Evolutionary conservation across 2,329 filamentous ascomycete species (phyloP).

Genomic region (Cladorrhinum sp.): DNA sequence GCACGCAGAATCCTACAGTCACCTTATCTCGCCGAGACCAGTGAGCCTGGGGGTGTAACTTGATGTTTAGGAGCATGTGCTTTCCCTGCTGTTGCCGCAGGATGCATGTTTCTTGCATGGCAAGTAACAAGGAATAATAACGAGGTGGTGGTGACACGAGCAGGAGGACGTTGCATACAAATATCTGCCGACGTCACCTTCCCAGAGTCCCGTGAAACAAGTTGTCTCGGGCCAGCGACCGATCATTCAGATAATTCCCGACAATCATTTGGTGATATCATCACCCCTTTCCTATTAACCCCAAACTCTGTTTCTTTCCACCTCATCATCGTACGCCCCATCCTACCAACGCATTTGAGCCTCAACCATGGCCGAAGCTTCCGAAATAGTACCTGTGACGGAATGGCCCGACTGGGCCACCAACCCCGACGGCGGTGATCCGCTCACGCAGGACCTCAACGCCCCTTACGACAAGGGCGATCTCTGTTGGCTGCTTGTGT

Average conservation of each 20-base stretch:
- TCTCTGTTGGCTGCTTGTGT: slow-evolving; percentile 42
- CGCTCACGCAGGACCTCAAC: slow-evolving; percentile 43
- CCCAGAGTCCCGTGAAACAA: neutral
- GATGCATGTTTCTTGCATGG: neutral
- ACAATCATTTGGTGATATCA: neutral
- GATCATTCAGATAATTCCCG: neutral
- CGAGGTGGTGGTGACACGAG: neutral
- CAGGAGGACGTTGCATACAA: slow-evolving; percentile 4
- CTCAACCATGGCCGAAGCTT: slow-evolving; percentile 11
- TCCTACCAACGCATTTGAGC: neutral
- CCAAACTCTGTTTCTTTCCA: too few relatives aligned
- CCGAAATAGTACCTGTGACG: slow-evolving; percentile 21
- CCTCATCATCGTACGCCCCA: neutral
- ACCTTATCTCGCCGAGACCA: slow-evolving; percentile 9
- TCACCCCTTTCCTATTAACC: neutral
- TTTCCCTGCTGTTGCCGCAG: neutral
- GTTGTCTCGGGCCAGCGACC: neutral
- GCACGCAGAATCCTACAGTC: neutral
- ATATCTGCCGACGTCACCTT: slow-evolving; percentile 7
- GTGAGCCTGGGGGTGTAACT: neutral
- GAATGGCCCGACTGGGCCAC: slow-evolving; percentile 44
- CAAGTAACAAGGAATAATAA: neutral
- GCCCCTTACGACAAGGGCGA: slow-evolving; percentile 45
- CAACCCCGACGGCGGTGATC: slow-evolving; percentile 41
- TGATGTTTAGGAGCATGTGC: neutral